These are phyloP conservation scores for Podila minutissima DNA, from an alignment of 192 early-diverging fungal genomes.

Conservation along the genomic window DNA sequence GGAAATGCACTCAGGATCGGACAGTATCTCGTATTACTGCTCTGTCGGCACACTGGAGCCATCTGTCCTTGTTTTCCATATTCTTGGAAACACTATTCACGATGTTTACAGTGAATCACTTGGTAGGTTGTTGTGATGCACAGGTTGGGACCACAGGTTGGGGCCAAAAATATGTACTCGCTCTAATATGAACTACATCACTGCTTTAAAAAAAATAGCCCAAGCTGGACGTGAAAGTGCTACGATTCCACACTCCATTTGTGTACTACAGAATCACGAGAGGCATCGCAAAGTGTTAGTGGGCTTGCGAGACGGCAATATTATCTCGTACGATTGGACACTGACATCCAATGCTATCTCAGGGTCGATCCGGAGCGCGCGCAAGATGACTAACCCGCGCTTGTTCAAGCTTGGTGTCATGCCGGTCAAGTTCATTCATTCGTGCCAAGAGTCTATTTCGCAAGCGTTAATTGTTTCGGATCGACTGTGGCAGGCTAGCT, in stretches of 20 bases:
- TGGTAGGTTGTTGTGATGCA: constrained; percentile 3
- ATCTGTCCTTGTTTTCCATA: constrained; percentile 16
- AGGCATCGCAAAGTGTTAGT: constrained; percentile 16
- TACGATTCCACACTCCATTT: constrained; percentile 32
- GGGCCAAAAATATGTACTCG: background rate
- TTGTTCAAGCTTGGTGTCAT: constrained; percentile 24
- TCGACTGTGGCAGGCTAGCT: constrained; percentile 21
- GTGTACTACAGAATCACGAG: constrained; percentile 2
- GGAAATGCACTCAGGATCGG: background rate
- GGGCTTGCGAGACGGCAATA: constrained; percentile 35
- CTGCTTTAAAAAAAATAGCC: background rate
- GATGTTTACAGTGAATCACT: constrained; percentile 28
- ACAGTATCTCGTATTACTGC: background rate
- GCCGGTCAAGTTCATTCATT: constrained; percentile 21
- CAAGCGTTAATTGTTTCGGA: constrained; percentile 23
- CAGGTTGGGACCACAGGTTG: too few species aligned
- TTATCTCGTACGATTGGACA: constrained; percentile 29
- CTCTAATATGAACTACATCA: background rate
- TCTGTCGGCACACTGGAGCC: constrained; percentile 40
- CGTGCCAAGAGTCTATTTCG: background rate
- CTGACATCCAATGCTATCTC: background rate
- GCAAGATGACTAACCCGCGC: constrained; percentile 10
- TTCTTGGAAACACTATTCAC: background rate
- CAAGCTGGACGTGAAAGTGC: constrained; percentile 22
- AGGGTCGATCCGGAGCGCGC: background rate